These are phyloP conservation scores for Scheffersomyces segobiensis DNA, from an alignment of 1,139 yeast species.

Conservation along the genomic window DNA sequence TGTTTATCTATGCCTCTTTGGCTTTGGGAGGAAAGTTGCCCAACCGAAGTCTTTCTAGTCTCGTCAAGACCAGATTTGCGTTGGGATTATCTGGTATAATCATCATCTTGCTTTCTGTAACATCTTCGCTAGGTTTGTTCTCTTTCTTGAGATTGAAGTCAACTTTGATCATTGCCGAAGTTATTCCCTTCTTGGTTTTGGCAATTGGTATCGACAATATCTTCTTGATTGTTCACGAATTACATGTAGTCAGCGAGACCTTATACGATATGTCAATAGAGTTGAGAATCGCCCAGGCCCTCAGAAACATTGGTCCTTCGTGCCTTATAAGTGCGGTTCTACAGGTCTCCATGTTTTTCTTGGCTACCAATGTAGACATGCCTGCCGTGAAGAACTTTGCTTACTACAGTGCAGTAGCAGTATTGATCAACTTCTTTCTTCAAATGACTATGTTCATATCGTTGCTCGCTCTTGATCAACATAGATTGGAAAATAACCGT, in stretches of 20 bases:
- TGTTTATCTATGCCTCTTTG: slow-evolving; percentile 87
- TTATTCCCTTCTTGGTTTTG: slow-evolving; percentile 88
- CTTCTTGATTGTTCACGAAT: slow-evolving; percentile 79
- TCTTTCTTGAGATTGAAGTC: slow-evolving; percentile 75
- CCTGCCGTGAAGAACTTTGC: slow-evolving; percentile 97
- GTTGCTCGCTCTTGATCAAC: slow-evolving; percentile 67
- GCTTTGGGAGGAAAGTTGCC: slow-evolving; percentile 68
- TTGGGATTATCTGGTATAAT: slow-evolving; percentile 81
- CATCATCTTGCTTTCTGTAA: slow-evolving; percentile 77
- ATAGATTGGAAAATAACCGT: slow-evolving; percentile 57
- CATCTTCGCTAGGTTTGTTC: slow-evolving; percentile 81
- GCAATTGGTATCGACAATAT: slow-evolving; percentile 97
- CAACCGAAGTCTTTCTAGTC: slow-evolving; percentile 17
- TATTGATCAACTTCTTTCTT: slow-evolving; percentile 68
- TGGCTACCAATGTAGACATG: slow-evolving; percentile 85
- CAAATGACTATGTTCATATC: slow-evolving; percentile 85
- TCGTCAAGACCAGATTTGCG: slow-evolving; percentile 66
- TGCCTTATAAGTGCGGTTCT: slow-evolving; percentile 75
- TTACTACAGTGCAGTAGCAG: slow-evolving; percentile 83
- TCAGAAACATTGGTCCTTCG: slow-evolving; percentile 83
- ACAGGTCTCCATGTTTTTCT: slow-evolving; percentile 73
- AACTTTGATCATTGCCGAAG: slow-evolving; percentile 92
- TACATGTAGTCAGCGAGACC: slow-evolving; percentile 56
- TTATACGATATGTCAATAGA: slow-evolving; percentile 37
- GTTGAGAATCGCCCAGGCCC: slow-evolving; percentile 59